Base-by-base conservation (phyloP, 2,329 filamentous ascomycete species). In the Curvularia verruculosa region DNA sequence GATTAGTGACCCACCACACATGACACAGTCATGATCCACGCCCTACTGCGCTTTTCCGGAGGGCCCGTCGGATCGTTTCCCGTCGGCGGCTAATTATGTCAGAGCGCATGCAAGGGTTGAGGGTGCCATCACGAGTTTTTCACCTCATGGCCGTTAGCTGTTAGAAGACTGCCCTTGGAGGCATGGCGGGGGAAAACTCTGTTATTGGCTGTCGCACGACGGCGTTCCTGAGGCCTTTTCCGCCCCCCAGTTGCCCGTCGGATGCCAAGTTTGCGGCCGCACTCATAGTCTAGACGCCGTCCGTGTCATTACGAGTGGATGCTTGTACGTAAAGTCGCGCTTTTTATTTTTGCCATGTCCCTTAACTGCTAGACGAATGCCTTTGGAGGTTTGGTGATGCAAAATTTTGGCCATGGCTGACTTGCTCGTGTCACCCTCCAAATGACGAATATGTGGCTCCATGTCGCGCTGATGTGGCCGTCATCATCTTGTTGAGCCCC, bases 291-390 rank as follows among this genome's bases (percentile, higher is more conserved):
- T 59, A 61, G 61, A 64, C 41, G 37, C 46, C 58, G 54, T 39
- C 55, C 50, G 28, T 61, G 44, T 50, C 60, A 55, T 56, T 49
- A 12, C 23, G 34, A 56, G 63, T 62, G 63, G 61, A 65, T 65
- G 63, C 49, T 65, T 64, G 63, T 65, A 65, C 63, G 63, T 65
- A 65, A 65, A 59, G 44, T 37, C 28, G 21, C 37, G 18, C 23
- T 41, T 39, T 40, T 19, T 15, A 24, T 36, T 29, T 52, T 56
- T 52, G 34, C 23, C 52, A 49, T 54, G 60, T 56, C 61, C 58
- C 44, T 64, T 62, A 65, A 65, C 34, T 65, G 63, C 54, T 64
- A 57, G 59, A 60, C 24, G 48, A 53, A 54, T 60, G 54, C 60
- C 60, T 51, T 64, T 65, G 63, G 61, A 59, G 63, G 63, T 54